Evolutionary conservation across 768 basidiomycete genomes (phyloP).

Genomic region (Kockovaella imperatae): DNA sequence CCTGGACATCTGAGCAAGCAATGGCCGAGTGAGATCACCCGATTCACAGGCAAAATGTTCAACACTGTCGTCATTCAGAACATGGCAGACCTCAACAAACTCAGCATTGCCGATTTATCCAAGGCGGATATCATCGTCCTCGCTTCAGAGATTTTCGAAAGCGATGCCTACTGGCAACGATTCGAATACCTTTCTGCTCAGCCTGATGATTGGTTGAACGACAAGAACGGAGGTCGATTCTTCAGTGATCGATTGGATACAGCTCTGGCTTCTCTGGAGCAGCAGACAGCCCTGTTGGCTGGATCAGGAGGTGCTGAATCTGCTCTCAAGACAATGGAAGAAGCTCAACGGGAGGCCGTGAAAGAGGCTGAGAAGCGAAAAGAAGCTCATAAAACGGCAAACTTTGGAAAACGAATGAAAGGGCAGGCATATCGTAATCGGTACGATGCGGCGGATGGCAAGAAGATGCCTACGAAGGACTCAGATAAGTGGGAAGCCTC

Average conservation of each 20-base stretch:
- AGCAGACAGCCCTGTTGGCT: slow-evolving; percentile 62
- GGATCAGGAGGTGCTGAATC: slow-evolving; percentile 55
- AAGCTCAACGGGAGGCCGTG: slow-evolving; percentile 51
- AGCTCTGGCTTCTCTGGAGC: background rate
- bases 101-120: slow-evolving; percentile 64
- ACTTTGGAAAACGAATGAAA: slow-evolving; percentile 35
- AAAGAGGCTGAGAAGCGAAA: slow-evolving; percentile 48
- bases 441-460: slow-evolving; percentile 19
- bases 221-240: slow-evolving; percentile 64
- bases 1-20: slow-evolving; percentile 84
- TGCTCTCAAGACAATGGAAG: slow-evolving; percentile 60
- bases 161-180: slow-evolving; percentile 52
- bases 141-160: slow-evolving; percentile 78
- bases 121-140: slow-evolving; percentile 80
- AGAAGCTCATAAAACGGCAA: slow-evolving; percentile 34
- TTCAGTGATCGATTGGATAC: slow-evolving; percentile 48
- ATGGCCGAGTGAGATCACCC: slow-evolving; percentile 77
- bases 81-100: slow-evolving; percentile 61
- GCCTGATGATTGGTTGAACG: slow-evolving; percentile 43
- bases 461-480: slow-evolving; percentile 48
- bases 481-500: slow-evolving; percentile 47
- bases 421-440: slow-evolving; percentile 34
- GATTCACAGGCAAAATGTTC: slow-evolving; percentile 63
- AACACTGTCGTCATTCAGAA: slow-evolving; percentile 61
- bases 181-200: slow-evolving; percentile 34